Evolutionary conservation across 2,329 filamentous ascomycete species (phyloP), one percentile per base, ranked within the genome.

Genomic region (Cladosporium halotolerans): DNA sequence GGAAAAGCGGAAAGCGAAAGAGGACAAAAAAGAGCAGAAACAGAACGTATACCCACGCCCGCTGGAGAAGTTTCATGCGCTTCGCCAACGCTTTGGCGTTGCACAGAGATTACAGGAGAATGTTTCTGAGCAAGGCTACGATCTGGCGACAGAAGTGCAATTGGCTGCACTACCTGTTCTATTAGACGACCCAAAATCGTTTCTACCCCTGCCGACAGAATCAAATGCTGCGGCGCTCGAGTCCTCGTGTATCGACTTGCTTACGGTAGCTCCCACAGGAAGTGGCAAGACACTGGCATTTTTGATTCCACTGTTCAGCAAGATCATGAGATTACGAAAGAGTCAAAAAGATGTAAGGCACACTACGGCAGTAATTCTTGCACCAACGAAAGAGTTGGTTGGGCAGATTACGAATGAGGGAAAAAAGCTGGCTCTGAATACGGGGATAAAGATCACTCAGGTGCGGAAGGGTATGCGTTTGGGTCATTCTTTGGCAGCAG

Each of bases 231-330:
- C 54, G 23, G 34, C 46, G 3, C 52, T 56, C 36, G 52, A 55
- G 32, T 31, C 51, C 10, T 54, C 61, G 18, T 73, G 75, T 10
- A 75, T 92, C 4, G 85, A 99, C 73, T 82, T 99, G 38, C 71
- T 99, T 58, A 88, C 89, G 0, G 84, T 97, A 41, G 93, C 93
- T 3, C 93, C 93, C 1, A 99, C 93, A 0, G 93, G 93, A 19
- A 97, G 92, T 68, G 93, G 93, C 42, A 99, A 99, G 76, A 99
- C 93, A 0, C 76, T 99, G 58, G 89, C 90, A 14, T 99, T 96
- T 64, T 72, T 97, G 63, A 87, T 99, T 40, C 91, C 92, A 0
- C 79, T 90, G 3, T 83, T 99, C 62, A 86, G 95, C 65, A 79
- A 81, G 43, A 83, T 95, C 14, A 59, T 70, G n/a, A 60, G 61